Conservation (phyloP, 116 monocot genomes). For the Papilionanthe hybrid region DNA sequence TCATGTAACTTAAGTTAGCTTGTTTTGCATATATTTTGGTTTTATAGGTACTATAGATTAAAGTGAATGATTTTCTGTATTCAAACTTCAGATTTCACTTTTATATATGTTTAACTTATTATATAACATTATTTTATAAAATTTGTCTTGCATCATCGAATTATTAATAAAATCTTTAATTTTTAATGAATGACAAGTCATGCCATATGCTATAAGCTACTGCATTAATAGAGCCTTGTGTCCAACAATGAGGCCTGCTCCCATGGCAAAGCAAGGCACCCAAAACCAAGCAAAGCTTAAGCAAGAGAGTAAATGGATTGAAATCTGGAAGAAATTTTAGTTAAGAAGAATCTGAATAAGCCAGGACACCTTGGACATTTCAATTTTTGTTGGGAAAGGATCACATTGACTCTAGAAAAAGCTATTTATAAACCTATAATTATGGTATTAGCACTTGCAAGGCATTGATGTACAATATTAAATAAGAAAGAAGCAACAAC, state of each 20-base stretch:
- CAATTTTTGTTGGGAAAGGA: not conserved
- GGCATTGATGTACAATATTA: not conserved
- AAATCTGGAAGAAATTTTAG: not conserved
- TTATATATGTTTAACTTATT: too few relatives aligned
- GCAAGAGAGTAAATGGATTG: not conserved
- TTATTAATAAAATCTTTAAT: not conserved
- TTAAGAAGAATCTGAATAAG: not conserved
- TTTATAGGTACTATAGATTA: not conserved
- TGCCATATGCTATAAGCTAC: not conserved
- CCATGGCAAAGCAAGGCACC: not conserved
- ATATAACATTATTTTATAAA: too few relatives aligned
- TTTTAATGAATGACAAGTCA: not conserved
- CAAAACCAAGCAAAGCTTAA: not conserved
- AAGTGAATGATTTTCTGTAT: too few relatives aligned
- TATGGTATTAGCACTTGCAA: not conserved
- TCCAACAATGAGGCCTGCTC: not conserved
- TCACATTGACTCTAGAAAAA: not conserved
- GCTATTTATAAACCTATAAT: not conserved
- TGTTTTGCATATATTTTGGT: not conserved
- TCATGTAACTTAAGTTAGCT: not conserved
- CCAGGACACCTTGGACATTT: not conserved
- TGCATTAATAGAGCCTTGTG: not conserved
- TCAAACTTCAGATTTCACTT: too few relatives aligned
- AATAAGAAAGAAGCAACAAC: not conserved
- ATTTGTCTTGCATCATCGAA: not conserved